Evolutionary conservation across 1,139 yeast genomes (phyloP).

Genomic region (Hemisphaericaspora subhashii): DNA sequence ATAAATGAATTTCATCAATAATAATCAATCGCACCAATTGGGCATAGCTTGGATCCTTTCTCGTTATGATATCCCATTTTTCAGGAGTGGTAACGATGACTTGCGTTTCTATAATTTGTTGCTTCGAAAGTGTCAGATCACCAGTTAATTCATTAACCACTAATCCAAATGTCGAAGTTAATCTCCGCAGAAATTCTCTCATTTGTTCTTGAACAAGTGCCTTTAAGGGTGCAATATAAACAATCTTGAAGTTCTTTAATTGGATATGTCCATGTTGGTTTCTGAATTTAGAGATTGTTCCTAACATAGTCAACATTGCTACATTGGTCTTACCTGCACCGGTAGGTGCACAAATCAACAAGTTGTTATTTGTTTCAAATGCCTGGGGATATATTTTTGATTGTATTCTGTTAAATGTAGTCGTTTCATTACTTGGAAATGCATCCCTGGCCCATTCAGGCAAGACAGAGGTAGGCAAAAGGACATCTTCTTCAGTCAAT

Average conservation of each 20-base stretch:
- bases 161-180: conserved; percentile 61
- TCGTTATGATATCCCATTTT: conserved; percentile 94
- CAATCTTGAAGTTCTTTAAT: conserved; percentile 66
- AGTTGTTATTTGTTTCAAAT: conserved; percentile 65
- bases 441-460: conserved; percentile 84
- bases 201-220: conserved; percentile 96
- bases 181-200: conserved; percentile 74
- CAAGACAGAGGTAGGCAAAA: conserved; percentile 59
- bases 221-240: conserved; percentile 90
- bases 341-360: conserved; percentile 93
- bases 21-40: conserved; percentile 70
- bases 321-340: conserved; percentile 99
- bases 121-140: conserved; percentile 75
- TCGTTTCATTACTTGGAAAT: conserved; percentile 68
- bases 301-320: conserved; percentile 76
- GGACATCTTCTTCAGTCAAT: conserved; percentile 33
- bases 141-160: conserved; percentile 89
- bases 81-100: conserved; percentile 91
- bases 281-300: conserved; percentile 58
- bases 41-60: conserved; percentile 63
- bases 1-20: conserved; percentile 88
- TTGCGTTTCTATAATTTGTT: conserved; percentile 78
- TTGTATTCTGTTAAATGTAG: conserved; percentile 76
- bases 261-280: conserved; percentile 48
- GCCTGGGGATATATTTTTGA: conserved; percentile 80